Evolutionary conservation across 306 rosid genomes (phyloP).

Genomic region (Acacia confusa): DNA sequence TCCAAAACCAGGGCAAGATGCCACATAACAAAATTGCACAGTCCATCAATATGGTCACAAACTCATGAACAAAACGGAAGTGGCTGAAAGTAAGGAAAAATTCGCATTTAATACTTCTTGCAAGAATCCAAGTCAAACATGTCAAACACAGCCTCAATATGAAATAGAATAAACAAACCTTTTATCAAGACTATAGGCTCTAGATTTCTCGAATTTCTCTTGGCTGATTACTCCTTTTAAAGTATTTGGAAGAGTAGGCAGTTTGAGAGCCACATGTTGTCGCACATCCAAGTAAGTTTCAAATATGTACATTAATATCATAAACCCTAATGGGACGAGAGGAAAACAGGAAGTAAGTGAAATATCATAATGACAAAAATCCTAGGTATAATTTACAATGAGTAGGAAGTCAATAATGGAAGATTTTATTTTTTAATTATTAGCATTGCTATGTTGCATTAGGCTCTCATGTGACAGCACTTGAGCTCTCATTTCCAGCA

Average conservation of each 20-base stretch:
- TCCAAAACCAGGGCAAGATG: conserved; percentile 95
- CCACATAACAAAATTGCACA: conserved; percentile 76
- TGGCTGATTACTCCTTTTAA: conserved; percentile 89
- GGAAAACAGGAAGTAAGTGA: conserved; percentile 11
- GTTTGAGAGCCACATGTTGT: conserved; percentile 82
- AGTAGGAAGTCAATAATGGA: not conserved
- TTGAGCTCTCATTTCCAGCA: not conserved
- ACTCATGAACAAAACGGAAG: conserved; percentile 89
- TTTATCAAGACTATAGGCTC: conserved; percentile 93
- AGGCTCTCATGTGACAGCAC: not conserved
- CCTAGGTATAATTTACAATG: conserved; percentile 4
- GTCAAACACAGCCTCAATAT: not conserved
- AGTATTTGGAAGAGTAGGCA: conserved; percentile 86
- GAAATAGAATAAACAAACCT: conserved; percentile 50
- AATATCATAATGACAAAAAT: not conserved
- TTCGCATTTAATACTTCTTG: conserved; percentile 12
- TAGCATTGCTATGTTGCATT: not conserved
- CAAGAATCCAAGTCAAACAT: not conserved
- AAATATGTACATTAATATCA: conserved; percentile 86
- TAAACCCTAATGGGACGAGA: conserved; percentile 61
- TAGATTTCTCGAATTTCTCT: conserved; percentile 89
- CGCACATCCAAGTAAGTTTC: conserved; percentile 86
- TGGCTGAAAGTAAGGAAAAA: conserved; percentile 55
- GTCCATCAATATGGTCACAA: conserved; percentile 84
- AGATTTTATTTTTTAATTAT: not conserved